Conservation (phyloP, 345 rosid species). For the Aethionema arabicum region DNA sequence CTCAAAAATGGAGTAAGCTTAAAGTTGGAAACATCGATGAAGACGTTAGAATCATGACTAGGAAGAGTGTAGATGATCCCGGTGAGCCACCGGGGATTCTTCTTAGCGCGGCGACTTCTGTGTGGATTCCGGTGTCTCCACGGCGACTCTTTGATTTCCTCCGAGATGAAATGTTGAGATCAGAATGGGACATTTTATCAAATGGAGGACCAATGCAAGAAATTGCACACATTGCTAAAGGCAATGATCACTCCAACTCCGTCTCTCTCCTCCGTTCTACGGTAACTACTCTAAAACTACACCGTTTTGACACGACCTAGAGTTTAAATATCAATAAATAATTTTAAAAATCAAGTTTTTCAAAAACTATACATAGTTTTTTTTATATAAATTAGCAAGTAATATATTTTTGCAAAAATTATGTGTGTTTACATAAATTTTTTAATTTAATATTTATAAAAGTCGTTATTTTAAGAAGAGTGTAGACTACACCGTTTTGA, state of each 20-base stretch:
- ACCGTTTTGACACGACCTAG: too few relatives aligned
- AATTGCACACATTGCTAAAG: constrained; percentile 88
- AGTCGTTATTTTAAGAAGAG: too few relatives aligned
- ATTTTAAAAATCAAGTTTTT: too few relatives aligned
- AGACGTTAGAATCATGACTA: constrained; percentile 83
- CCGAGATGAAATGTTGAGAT: constrained; percentile 73
- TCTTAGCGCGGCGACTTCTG: constrained; percentile 88
- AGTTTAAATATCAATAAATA: too few relatives aligned
- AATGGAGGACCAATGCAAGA: constrained; percentile 98
- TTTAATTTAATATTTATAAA: too few relatives aligned
- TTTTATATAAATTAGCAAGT: too few relatives aligned
- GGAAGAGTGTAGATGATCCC: constrained; percentile 81
- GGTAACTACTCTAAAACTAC: constrained; percentile 33
- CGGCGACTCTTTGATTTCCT: constrained; percentile 82
- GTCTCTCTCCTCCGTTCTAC: constrained; percentile 88
- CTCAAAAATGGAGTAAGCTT: constrained; percentile 81
- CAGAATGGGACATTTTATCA: constrained; percentile 94
- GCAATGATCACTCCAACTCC: constrained; percentile 91
- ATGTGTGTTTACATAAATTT: too few relatives aligned
- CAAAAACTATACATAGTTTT: too few relatives aligned
- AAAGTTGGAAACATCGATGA: constrained; percentile 67
- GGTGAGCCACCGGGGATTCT: constrained; percentile 98
- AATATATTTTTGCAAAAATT: too few relatives aligned
- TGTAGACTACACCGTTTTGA: too few relatives aligned
- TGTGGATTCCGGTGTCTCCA: constrained; percentile 72